These are phyloP conservation scores for Isabelozyma pseudorhagii DNA, from an alignment of 805 yeast genomes.

Conservation along the genomic window DNA sequence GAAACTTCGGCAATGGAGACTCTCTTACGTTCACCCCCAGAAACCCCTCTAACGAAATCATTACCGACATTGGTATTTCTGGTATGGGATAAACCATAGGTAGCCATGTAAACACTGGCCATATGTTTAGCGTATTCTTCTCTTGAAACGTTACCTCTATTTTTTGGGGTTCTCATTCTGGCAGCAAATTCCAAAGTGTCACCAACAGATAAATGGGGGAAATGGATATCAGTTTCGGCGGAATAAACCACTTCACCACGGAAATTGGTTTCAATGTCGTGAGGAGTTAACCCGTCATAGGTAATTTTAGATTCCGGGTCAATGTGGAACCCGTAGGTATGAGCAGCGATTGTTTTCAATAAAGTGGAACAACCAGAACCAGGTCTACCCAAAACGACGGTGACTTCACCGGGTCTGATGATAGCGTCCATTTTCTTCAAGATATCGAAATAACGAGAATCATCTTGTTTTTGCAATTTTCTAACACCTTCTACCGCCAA, in stretches of 20 bases:
- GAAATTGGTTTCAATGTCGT: conserved; percentile 25
- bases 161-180: conserved; percentile 43
- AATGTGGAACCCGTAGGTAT: conserved; percentile 36
- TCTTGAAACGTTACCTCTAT: conserved; percentile 33
- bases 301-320: conserved; percentile 28
- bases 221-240: conserved; percentile 57
- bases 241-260: conserved; percentile 41
- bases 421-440: conserved; percentile 34
- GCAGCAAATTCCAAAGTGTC: conserved; percentile 57
- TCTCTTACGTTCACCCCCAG: conserved; percentile 86
- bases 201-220: conserved; percentile 53
- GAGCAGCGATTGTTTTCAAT: conserved; percentile 34
- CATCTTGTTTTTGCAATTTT: conserved; percentile 15
- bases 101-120: conserved; percentile 43
- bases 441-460: conserved; percentile 26
- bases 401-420: conserved; percentile 36
- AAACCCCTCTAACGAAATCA: conserved; percentile 66
- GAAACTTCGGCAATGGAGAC: conserved; percentile 80
- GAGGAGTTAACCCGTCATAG: conserved; percentile 31
- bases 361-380: conserved; percentile 42
- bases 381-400: conserved; percentile 41
- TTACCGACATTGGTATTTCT: conserved; percentile 60
- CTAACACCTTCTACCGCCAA: conserved; percentile 12
- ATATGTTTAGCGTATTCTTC: conserved; percentile 37
- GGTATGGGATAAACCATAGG: conserved; percentile 51